phyloP scores from a whole-genome alignment of 108 stramenopile species.

The Pseudonitzschia multiseries region DNA sequence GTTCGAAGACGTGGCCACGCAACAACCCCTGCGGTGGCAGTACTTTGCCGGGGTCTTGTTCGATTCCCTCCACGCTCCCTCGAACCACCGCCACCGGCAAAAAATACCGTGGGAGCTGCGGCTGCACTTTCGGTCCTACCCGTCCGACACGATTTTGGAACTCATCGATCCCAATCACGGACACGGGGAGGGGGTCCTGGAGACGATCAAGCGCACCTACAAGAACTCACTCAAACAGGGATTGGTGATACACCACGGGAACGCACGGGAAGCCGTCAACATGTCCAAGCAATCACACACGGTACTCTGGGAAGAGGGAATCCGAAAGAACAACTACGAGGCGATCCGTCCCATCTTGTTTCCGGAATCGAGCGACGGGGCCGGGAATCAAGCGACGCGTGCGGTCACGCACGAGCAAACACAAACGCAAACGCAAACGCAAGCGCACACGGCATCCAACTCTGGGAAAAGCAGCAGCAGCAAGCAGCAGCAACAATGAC shows the following conservation, averaged over 20 bases:
- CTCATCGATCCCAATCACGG: conserved; percentile 29
- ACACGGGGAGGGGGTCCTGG: conserved; percentile 21
- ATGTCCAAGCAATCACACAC: conserved; percentile 65
- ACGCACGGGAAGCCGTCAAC: conserved; percentile 62
- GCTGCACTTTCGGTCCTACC: conserved; percentile 78
- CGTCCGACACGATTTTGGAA: conserved; percentile 55
- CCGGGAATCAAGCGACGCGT: too few species aligned
- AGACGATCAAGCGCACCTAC: conserved; percentile 50
- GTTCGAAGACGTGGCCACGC: conserved; percentile 81
- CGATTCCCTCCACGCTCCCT: conserved; percentile 51
- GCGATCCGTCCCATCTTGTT: not conserved
- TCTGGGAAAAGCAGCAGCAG: too few species aligned
- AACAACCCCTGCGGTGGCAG: conserved; percentile 74
- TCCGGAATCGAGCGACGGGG: not conserved
- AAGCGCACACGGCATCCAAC: too few species aligned
- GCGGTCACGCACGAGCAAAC: too few species aligned
- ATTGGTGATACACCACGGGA: conserved; percentile 65
- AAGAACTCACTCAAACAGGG: conserved; percentile 86
- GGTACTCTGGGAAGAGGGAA: conserved; percentile 70
- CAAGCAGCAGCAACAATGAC: too few species aligned
- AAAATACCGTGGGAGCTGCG: conserved; percentile 72
- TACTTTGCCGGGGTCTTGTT: conserved; percentile 76
- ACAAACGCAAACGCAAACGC: too few species aligned
- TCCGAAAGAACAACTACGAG: conserved; percentile 38
- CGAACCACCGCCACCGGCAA: not conserved